These are phyloP conservation scores for Calycina herbarum DNA, from an alignment of 2,329 filamentous ascomycete genomes.

Conservation along the genomic window DNA sequence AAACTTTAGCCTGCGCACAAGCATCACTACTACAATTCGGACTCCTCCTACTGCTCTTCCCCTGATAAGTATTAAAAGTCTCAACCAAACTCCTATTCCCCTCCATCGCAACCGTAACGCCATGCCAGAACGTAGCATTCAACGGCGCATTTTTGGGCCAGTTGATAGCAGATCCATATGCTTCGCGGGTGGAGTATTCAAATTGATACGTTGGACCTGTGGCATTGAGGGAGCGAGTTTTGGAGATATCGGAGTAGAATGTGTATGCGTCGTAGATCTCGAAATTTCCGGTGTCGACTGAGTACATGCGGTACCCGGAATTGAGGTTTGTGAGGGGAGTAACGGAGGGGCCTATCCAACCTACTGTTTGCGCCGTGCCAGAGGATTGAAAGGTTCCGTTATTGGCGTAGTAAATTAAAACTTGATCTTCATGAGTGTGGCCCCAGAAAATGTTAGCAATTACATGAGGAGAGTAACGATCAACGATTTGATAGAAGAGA, in stretches of 20 bases:
- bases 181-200: conserved; percentile 53
- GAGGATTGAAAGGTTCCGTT: conserved; percentile 46
- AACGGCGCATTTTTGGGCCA: conserved; percentile 52
- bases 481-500: conserved; percentile 55
- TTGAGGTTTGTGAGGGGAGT: conserved; percentile 57
- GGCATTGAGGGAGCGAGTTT: conserved; percentile 41
- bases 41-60: conserved; percentile 50
- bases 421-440: conserved; percentile 55
- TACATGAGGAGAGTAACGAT: conserved; percentile 54
- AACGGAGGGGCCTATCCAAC: conserved; percentile 53
- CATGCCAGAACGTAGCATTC: conserved; percentile 61
- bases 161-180: conserved; percentile 45
- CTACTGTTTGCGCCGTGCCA: conserved; percentile 47
- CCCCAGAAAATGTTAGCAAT: conserved; percentile 56
- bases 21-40: conserved; percentile 52
- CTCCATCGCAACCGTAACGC: conserved; percentile 58
- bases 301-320: conserved; percentile 53
- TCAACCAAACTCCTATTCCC: conserved; percentile 48
- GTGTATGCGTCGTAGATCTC: conserved; percentile 55
- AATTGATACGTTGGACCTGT: conserved; percentile 49
- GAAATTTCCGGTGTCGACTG: conserved; percentile 54
- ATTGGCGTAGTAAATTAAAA: conserved; percentile 55
- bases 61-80: conserved; percentile 51
- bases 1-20: conserved; percentile 55
- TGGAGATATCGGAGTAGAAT: conserved; percentile 51